A percentile compares a stretch with the other conserved stretches of the same genome.
phyloP scores from a whole-genome alignment of 495 filamentous ascomycete species.

The Podospora comata region DNA sequence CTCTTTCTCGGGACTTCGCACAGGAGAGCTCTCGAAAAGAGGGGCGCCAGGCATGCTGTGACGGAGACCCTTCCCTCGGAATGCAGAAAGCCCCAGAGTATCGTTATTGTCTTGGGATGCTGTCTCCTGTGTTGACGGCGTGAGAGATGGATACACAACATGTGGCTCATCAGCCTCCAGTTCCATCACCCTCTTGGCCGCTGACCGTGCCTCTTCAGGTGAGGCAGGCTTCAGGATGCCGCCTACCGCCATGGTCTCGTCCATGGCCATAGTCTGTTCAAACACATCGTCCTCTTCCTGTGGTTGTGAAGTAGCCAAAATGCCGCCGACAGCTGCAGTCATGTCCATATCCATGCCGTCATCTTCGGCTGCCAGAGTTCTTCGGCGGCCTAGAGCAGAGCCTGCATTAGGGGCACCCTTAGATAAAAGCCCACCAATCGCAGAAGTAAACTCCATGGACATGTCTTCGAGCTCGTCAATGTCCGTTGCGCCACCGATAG shows the following conservation, averaged over 20 bases:
- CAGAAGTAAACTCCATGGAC: slow-evolving; percentile 79
- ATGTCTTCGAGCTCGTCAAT: slow-evolving; percentile 59
- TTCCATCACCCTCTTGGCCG: slow-evolving; percentile 60
- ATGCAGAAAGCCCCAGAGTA: slow-evolving; percentile 56
- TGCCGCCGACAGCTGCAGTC: slow-evolving; percentile 56
- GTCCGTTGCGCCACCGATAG: slow-evolving; percentile 29
- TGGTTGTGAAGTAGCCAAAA: slow-evolving; percentile 39
- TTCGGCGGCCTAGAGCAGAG: slow-evolving; percentile 25
- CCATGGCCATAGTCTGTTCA: slow-evolving; percentile 40
- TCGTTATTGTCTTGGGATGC: slow-evolving; percentile 51
- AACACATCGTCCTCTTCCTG: slow-evolving; percentile 30
- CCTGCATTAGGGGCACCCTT: slow-evolving; percentile 34
- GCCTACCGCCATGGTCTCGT: slow-evolving; percentile 56
- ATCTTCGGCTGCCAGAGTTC: slow-evolving; percentile 28
- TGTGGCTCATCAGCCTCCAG: slow-evolving; percentile 53
- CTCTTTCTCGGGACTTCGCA: slow-evolving; percentile 12
- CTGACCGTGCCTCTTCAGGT: slow-evolving; percentile 39
- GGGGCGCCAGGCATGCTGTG: slow-evolving; percentile 42
- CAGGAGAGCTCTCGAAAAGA: slow-evolving; percentile 25
- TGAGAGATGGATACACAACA: slow-evolving; percentile 43
- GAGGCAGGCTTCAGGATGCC: slow-evolving; percentile 45
- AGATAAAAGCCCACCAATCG: slow-evolving; percentile 61
- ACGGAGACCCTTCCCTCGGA: slow-evolving; percentile 53
- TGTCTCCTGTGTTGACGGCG: slow-evolving; percentile 41
- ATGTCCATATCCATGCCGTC: slow-evolving; percentile 56